phyloP scores from a whole-genome alignment of 306 rosid species.

The Delonix regia region DNA sequence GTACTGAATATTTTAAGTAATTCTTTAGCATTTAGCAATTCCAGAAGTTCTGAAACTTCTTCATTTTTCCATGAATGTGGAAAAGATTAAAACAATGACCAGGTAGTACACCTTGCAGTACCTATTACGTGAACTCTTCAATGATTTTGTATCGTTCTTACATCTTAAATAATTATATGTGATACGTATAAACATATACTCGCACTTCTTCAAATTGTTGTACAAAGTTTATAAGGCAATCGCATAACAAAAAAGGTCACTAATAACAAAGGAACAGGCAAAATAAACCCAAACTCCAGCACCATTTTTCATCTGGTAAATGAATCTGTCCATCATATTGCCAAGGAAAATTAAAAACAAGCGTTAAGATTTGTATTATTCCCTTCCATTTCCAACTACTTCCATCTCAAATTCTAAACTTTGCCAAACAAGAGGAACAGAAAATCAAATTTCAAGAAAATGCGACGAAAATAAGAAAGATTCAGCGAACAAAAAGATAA shows the following conservation, averaged over 20 bases:
- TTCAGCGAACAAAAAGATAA: background rate
- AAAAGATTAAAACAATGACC: background rate
- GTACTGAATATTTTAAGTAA: slow-evolving; percentile 7
- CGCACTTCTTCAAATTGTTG: background rate
- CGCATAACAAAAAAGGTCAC: background rate
- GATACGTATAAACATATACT: background rate
- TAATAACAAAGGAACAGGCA: background rate
- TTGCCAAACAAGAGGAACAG: no score
- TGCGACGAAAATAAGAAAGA: background rate
- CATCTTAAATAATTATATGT: background rate
- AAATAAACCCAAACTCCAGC: background rate
- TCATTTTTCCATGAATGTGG: background rate
- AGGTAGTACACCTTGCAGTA: background rate
- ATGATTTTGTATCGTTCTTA: background rate
- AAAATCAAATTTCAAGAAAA: background rate
- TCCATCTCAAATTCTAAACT: background rate
- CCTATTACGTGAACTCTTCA: background rate
- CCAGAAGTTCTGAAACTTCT: slow-evolving; percentile 4
- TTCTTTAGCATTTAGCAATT: slow-evolving; percentile 4
- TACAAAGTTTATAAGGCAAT: background rate
- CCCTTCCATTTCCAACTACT: background rate
- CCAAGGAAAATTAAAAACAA: no score
- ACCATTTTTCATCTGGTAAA: background rate
- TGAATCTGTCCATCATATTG: no score
- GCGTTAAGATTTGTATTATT: background rate